A percentile compares a stretch with the other conserved stretches of the same genome.
phyloP scores from a whole-genome alignment of 73 alveolate genomes.

The Paramecium sexaurelia region DNA sequence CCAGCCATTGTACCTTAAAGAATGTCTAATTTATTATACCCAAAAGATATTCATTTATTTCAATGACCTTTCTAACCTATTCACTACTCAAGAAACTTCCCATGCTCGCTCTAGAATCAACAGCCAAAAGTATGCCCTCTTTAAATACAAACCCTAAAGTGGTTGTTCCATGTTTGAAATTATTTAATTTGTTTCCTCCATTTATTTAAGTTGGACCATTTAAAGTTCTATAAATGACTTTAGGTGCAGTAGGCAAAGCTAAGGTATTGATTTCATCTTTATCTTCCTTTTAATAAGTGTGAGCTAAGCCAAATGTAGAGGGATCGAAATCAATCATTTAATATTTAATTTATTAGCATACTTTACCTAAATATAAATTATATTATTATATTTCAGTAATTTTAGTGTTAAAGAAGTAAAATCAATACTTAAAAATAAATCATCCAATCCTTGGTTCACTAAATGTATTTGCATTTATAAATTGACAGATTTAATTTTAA shows the following conservation, averaged over 20 bases:
- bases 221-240: background rate
- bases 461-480: background rate
- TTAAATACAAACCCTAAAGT: conserved; percentile 94
- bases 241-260: background rate
- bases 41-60: conserved; percentile 95
- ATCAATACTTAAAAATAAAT: background rate
- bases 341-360: background rate
- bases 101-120: conserved; percentile 99
- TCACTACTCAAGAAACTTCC: conserved; percentile 97
- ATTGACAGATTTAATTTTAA: background rate
- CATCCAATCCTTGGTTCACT: background rate
- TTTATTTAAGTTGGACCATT: background rate
- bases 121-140: conserved; percentile 98
- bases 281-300: background rate
- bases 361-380: background rate
- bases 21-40: conserved; percentile 67
- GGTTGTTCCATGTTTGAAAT: conserved; percentile 95
- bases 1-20: conserved; percentile 97
- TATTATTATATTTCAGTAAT: background rate
- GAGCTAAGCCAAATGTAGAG: background rate
- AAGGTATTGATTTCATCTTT: background rate
- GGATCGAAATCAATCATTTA: conserved; percentile 41
- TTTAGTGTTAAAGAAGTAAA: background rate
- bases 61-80: conserved; percentile 96
- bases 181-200: conserved; percentile 77